Conservation (phyloP, 2,329 filamentous ascomycete genomes). For the Clarireedia monteithiana region DNA sequence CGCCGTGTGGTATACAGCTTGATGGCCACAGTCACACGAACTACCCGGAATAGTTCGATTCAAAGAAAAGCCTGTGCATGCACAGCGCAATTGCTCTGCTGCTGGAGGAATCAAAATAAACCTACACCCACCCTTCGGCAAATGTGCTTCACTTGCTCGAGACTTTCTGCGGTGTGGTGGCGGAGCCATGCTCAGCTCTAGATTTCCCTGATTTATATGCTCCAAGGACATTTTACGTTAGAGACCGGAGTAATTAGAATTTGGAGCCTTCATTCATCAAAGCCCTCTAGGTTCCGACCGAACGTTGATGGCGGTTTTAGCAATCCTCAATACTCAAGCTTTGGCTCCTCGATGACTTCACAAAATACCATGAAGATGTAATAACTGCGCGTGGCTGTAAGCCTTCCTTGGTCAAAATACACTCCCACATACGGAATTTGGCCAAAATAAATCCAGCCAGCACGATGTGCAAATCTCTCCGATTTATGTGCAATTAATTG, state of each 20-base stretch:
- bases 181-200: conserved; percentile 22
- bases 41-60: conserved; percentile 46
- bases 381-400: neutral
- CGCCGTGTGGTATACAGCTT: conserved; percentile 49
- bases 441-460: neutral
- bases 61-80: conserved; percentile 48
- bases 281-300: neutral
- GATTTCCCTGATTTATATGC: conserved; percentile 17
- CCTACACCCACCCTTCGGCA: conserved; percentile 51
- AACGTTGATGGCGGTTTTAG: neutral
- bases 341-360: neutral
- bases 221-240: conserved; percentile 16
- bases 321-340: neutral
- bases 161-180: conserved; percentile 26
- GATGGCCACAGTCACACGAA: conserved; percentile 51
- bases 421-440: neutral
- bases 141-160: conserved; percentile 34
- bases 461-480: neutral
- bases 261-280: neutral
- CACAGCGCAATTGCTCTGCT: conserved; percentile 50
- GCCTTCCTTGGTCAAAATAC: neutral
- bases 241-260: too few species aligned
- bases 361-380: neutral
- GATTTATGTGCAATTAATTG: neutral
- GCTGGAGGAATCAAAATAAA: conserved; percentile 51